Evolutionary conservation across 495 filamentous ascomycete genomes (phyloP), one percentile per base, ranked within the genome.

Genomic region (Podospora pseudoanserina): DNA sequence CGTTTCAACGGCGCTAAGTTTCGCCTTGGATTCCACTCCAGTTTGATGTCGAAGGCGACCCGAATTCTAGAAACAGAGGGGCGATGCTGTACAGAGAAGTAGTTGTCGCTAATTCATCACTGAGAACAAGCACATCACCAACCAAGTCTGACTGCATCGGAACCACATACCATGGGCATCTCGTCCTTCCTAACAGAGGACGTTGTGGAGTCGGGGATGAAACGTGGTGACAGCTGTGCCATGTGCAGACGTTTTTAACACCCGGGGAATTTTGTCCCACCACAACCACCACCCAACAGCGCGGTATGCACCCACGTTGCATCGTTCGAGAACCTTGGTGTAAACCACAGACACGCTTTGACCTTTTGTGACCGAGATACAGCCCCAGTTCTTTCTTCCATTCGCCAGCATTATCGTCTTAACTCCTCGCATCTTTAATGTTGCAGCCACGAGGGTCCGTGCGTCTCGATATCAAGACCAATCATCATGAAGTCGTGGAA

Each of bases 1-100:
- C 11, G 61, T 49, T 63, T 63, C 61, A 44, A 63, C 61, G 61
- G 61, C 61, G 61, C 61, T 63, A 63, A 63, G 30, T 39, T 63
- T 49, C 61, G 61, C n/a, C 30, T 49, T 63, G 15, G 61, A 19
- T 49, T 49, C 39, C 30, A 32, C 30, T 49, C 34, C 13, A 16
- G 39, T 49, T 16, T 49, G 39, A 49, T 49, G 9, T 49, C 13
- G 39, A 49, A 49, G 39, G 9, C 39, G 39, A 49, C 23, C 34
- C 32, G 3, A 16, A n/a, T 63, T 44, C 61, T 44, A 63, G 30
- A 63, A 63, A 49, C 18, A 49, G 39, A 49, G 39, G 13, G 9
- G 9, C 15, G 11, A 49, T 16, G 18, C 13, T 49, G 15, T 49
- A 49, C 1, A 23, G 23, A 23, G 23, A 1, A 11, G 6, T 3